Conservation (phyloP, 768 basidiomycete species). For the Rhodosporidiobolus sp. region DNA sequence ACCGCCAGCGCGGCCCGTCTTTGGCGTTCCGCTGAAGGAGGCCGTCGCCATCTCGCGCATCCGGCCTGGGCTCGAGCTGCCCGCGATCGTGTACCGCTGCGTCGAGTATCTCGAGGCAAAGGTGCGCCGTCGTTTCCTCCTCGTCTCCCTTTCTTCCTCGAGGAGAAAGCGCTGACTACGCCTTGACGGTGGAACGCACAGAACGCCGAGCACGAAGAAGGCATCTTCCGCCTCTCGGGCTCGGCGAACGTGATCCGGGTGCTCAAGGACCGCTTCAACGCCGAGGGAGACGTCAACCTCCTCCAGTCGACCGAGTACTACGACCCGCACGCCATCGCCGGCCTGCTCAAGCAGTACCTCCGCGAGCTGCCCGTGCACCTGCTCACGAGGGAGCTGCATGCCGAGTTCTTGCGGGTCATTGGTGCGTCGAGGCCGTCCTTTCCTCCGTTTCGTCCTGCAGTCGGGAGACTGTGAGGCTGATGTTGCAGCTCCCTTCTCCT, state of each 20-base stretch:
- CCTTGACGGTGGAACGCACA: neutral
- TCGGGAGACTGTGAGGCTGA: neutral
- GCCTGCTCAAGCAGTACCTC: conserved; percentile 81
- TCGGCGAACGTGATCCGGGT: conserved; percentile 38
- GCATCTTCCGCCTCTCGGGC: conserved; percentile 75
- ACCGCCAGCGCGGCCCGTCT: conserved; percentile 67
- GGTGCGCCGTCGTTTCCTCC: conserved; percentile 1
- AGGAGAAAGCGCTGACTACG: neutral
- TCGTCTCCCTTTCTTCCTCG: neutral
- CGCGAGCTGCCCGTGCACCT: conserved; percentile 91
- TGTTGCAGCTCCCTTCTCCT: neutral
- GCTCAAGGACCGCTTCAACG: conserved; percentile 90
- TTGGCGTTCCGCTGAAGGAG: conserved; percentile 81
- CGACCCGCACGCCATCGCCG: conserved; percentile 97
- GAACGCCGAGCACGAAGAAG: conserved; percentile 93
- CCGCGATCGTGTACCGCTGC: conserved; percentile 89
- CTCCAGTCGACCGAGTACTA: conserved; percentile 83
- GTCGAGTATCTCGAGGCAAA: conserved; percentile 93
- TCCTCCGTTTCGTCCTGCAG: neutral
- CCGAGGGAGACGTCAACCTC: conserved; percentile 92
- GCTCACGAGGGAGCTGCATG: conserved; percentile 84
- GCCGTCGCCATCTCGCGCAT: conserved; percentile 84
- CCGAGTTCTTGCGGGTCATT: conserved; percentile 85
- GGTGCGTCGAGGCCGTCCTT: conserved; percentile 57
- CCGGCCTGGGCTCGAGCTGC: conserved; percentile 63